Percentiles rank a stretch among this genome's conserved stretches.
Evolutionary conservation across 1,139 yeast species (phyloP).

Genomic region (Pichia sp.): DNA sequence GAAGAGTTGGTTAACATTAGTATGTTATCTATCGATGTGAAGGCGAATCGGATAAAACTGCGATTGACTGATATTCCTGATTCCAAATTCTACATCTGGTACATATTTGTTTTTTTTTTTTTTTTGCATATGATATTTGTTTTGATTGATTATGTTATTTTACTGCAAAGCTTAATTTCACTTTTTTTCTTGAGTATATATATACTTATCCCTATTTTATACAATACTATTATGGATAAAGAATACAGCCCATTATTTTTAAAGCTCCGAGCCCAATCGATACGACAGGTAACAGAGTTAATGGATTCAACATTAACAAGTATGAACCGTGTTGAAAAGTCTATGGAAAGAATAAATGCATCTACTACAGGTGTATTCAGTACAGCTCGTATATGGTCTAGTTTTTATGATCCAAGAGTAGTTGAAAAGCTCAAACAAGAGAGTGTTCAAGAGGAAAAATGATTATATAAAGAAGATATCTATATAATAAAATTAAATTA

Average conservation of each 20-base stretch:
- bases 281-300: slow-evolving; percentile 8
- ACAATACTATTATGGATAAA: background rate
- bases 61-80: too few relatives aligned
- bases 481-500: background rate
- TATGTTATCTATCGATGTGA: too few relatives aligned
- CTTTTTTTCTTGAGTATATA: too few relatives aligned
- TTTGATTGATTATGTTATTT: too few relatives aligned
- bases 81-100: too few relatives aligned
- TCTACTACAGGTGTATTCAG: slow-evolving; percentile 13
- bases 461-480: background rate
- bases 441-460: background rate
- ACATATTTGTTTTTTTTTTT: too few relatives aligned
- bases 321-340: slow-evolving; percentile 13
- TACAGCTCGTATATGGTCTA: slow-evolving; percentile 20
- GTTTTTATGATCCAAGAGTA: slow-evolving; percentile 25
- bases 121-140: too few relatives aligned
- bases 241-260: slow-evolving; percentile 12
- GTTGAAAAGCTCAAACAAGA: slow-evolving; percentile 18
- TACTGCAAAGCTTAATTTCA: too few relatives aligned
- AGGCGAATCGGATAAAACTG: too few relatives aligned
- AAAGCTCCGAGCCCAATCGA: slow-evolving; percentile 13
- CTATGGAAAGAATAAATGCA: slow-evolving; percentile 10
- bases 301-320: slow-evolving; percentile 10
- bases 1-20: too few relatives aligned
- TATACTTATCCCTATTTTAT: too few relatives aligned